Conservation (phyloP, 2,329 filamentous ascomycete genomes). For the Pseudogymnoascus sp. region DNA sequence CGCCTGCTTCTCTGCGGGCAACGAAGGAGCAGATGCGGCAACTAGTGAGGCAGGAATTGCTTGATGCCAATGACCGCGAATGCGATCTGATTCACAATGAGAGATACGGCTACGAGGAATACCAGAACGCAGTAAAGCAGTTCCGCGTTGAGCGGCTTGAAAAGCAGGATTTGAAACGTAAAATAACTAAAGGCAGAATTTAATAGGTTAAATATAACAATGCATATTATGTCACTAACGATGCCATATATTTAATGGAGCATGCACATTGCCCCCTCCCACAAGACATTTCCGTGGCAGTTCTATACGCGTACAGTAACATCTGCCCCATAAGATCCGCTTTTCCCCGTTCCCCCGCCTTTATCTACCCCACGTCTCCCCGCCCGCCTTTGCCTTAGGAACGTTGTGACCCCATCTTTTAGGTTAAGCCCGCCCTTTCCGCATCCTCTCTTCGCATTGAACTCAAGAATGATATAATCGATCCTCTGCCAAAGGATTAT, state of each 20-base stretch:
- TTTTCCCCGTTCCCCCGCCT: neutral
- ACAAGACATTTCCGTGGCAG: too few species aligned
- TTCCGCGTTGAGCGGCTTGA: slow-evolving; percentile 14
- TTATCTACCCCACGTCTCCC: neutral
- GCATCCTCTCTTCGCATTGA: neutral
- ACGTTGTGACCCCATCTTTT: neutral
- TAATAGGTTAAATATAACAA: neutral
- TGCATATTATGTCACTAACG: neutral
- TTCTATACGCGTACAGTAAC: neutral
- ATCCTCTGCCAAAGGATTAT: neutral
- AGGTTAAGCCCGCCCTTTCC: neutral
- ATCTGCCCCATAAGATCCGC: neutral
- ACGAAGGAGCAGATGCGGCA: slow-evolving; percentile 23
- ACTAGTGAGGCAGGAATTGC: slow-evolving; percentile 18
- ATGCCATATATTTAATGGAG: neutral
- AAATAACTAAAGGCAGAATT: slow-evolving; percentile 11
- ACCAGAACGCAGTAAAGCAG: slow-evolving; percentile 12
- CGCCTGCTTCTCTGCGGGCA: slow-evolving; percentile 17
- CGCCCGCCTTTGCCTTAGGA: neutral
- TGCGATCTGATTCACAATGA: slow-evolving; percentile 15
- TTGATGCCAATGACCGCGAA: slow-evolving; percentile 20
- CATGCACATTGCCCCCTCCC: neutral
- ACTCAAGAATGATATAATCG: neutral
- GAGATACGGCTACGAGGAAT: slow-evolving; percentile 16
- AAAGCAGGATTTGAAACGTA: slow-evolving; percentile 14